These are phyloP conservation scores for Leucosporidium yakuticum DNA, from an alignment of 768 basidiomycete genomes.

Conservation along the genomic window DNA sequence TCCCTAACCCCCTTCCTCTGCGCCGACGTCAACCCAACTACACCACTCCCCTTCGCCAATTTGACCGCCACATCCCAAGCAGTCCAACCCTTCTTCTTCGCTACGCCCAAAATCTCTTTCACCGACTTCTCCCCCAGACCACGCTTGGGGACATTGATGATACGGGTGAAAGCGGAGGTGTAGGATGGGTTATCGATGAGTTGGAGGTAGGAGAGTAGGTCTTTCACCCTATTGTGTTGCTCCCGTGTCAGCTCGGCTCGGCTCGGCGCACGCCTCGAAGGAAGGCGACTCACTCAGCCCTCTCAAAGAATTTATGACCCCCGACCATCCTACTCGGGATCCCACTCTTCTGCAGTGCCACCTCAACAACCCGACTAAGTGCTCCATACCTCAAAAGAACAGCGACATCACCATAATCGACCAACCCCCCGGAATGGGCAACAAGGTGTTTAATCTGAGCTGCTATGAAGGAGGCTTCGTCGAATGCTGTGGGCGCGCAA, in stretches of 20 bases:
- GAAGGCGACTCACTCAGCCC: conserved; percentile 55
- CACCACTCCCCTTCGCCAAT: conserved; percentile 40
- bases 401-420: conserved; percentile 70
- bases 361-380: conserved; percentile 67
- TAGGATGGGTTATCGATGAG: conserved; percentile 64
- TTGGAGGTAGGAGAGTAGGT: conserved; percentile 73
- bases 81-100: conserved; percentile 53
- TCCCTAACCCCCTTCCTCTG: conserved; percentile 58
- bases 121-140: conserved; percentile 57
- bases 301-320: conserved; percentile 78
- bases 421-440: conserved; percentile 64
- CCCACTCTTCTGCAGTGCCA: conserved; percentile 66
- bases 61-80: conserved; percentile 45
- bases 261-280: neutral
- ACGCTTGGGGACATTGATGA: conserved; percentile 64
- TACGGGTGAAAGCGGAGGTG: conserved; percentile 61
- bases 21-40: conserved; percentile 61
- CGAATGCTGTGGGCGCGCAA: conserved; percentile 52
- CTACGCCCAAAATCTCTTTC: conserved; percentile 53
- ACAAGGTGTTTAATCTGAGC: conserved; percentile 68
- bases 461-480: conserved; percentile 67
- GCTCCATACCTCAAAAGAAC: conserved; percentile 81
- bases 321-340: conserved; percentile 70
- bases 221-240: conserved; percentile 57
- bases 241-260: neutral